Conservation (phyloP, 1,284 basidiomycete genomes). For the Ganoderma multipileum region DNA sequence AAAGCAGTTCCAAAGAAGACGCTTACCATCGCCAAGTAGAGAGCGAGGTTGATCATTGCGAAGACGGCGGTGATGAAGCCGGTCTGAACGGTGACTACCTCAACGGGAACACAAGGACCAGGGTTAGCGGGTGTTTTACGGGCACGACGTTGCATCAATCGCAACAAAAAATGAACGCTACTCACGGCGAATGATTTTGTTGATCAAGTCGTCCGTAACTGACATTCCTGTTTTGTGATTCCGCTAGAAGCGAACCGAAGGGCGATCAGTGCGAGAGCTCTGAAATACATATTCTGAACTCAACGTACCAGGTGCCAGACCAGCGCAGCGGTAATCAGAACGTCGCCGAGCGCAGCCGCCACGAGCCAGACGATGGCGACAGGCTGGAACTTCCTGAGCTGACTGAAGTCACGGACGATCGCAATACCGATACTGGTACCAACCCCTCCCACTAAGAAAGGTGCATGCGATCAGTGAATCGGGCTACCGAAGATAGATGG, state of each 20-base stretch:
- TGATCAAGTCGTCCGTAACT: constrained; percentile 8
- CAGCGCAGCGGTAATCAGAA: neutral
- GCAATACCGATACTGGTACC: neutral
- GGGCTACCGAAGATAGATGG: neutral
- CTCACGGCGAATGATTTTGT: neutral
- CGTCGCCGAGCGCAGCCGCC: neutral
- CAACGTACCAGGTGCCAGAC: neutral
- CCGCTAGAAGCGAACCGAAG: neutral
- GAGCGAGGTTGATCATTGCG: neutral
- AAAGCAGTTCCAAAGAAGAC: neutral
- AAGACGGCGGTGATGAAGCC: neutral
- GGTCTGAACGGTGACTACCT: neutral
- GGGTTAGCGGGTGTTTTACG: neutral
- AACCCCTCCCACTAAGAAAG: neutral
- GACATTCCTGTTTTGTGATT: constrained; percentile 4
- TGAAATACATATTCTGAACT: neutral
- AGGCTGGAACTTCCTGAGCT: neutral
- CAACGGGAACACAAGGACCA: neutral
- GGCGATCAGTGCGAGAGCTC: neutral
- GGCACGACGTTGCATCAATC: neutral
- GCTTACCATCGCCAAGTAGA: neutral
- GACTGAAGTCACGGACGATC: neutral
- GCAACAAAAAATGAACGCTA: no score
- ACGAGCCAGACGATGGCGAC: neutral
- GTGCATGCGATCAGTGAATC: neutral